These are phyloP conservation scores for Hymenoscyphus fraxineus DNA, from an alignment of 2,329 filamentous ascomycete species.

Conservation along the genomic window DNA sequence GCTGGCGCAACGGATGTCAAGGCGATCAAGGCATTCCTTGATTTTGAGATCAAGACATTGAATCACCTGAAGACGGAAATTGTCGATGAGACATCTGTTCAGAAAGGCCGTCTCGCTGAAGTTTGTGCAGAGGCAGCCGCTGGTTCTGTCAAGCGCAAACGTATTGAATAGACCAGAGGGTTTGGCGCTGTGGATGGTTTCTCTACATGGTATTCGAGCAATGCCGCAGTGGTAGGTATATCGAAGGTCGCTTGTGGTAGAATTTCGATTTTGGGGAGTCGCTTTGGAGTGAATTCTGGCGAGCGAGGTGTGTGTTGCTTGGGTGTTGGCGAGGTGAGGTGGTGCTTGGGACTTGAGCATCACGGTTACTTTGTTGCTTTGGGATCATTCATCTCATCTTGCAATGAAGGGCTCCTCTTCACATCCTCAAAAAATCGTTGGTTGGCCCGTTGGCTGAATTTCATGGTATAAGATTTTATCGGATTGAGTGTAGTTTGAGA, in stretches of 20 bases:
- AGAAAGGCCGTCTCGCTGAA: slow-evolving; percentile 30
- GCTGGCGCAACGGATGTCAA: slow-evolving; percentile 35
- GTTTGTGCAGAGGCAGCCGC: slow-evolving; percentile 26
- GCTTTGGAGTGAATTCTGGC: not conserved
- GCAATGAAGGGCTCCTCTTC: not conserved
- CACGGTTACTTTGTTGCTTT: not conserved
- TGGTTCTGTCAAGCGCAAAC: slow-evolving; percentile 18
- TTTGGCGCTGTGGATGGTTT: not conserved
- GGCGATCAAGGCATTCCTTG: slow-evolving; percentile 36
- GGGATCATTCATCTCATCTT: not conserved
- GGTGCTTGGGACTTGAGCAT: too few relatives aligned
- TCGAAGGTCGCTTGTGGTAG: not conserved
- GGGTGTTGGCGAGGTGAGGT: not conserved
- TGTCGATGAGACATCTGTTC: slow-evolving; percentile 32
- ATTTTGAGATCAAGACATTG: slow-evolving; percentile 35
- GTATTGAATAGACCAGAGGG: slow-evolving; percentile 2
- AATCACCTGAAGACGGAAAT: slow-evolving; percentile 34
- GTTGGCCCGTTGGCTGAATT: not conserved
- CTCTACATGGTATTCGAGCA: not conserved
- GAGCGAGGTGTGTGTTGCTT: not conserved
- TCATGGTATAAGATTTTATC: not conserved
- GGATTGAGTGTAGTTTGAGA: not conserved
- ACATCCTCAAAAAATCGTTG: not conserved
- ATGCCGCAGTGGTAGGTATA: slow-evolving; percentile 3
- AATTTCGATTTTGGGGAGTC: not conserved